phyloP scores from a whole-genome alignment of 257 asterid genomes.

The Jaltomata sinuosa region DNA sequence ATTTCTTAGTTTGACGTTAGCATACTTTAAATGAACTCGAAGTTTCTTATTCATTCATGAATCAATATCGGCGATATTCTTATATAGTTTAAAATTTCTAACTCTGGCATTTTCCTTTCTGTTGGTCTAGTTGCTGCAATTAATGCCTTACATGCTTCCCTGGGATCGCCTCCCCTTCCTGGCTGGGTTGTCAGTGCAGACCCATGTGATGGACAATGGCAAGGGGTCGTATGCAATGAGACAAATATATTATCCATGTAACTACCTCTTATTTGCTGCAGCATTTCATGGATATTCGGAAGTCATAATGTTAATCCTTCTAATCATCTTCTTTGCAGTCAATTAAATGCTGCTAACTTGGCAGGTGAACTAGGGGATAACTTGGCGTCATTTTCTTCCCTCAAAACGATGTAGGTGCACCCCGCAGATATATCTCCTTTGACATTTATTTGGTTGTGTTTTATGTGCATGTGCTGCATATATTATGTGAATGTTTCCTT shows the following conservation, averaged over 20 bases:
- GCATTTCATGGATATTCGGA: neutral
- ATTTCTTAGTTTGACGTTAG: neutral
- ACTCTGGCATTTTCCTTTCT: neutral
- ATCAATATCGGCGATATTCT: neutral
- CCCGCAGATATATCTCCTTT: neutral
- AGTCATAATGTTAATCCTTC: neutral
- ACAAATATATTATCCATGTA: conserved; percentile 45
- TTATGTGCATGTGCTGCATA: neutral
- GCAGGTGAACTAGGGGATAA: conserved; percentile 75
- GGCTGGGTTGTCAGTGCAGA: conserved; percentile 68
- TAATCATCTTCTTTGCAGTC: conserved; percentile 26
- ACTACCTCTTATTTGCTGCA: neutral
- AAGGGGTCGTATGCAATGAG: conserved; percentile 46
- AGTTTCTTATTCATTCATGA: neutral
- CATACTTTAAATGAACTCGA: neutral
- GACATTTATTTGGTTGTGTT: neutral
- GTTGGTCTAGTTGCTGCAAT: conserved; percentile 54
- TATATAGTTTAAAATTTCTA: neutral
- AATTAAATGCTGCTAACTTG: conserved; percentile 56
- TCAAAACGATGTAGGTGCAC: conserved; percentile 39
- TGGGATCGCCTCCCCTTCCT: conserved; percentile 61
- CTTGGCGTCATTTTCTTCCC: conserved; percentile 58
- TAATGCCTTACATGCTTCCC: conserved; percentile 33
- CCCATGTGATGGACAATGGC: conserved; percentile 62
- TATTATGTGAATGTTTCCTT: conserved; percentile 3